Evolutionary conservation across 306 rosid genomes (phyloP), one percentile per base, ranked within the genome.

Genomic region (Quercus rubra): DNA sequence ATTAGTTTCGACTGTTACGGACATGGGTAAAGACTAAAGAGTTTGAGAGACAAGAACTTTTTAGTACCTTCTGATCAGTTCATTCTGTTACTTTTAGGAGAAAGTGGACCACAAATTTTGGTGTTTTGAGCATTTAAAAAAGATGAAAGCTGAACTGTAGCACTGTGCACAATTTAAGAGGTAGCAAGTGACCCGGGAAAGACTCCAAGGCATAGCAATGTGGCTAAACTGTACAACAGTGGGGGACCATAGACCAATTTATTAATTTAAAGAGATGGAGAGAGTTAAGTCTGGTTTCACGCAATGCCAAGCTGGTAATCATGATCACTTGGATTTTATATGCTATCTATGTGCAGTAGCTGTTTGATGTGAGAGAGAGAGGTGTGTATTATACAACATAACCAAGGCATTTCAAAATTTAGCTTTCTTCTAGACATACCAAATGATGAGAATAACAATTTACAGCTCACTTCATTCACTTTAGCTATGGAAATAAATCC

Each of bases 41-140:
- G 70, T 20, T 75, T 70, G 75, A 77, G 71, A 66, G 88, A 83
- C 87, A 84, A 75, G 69, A 84, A 81, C 83, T 63, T 66, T 49
- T 70, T 54, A 71, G 89, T 76, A 84, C 84, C 84, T 84, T 81
- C 88, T 71, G 78, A 81, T 78, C 86, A 84, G 61, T 77, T 71
- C 85, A 80, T 85, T 88, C 80, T 86, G 28, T 5, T 78, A 84
- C 69, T 84, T 55, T 75, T 55, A 74, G 71, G 71, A 59, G 88
- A 77, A 30, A 74, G 54, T 75, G 89, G 89, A 75, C 93, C 89
- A 81, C 86, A 77, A 27, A 20, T 72, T 77, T 55, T 59, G 84
- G 77, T 55, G 76, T 80, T 79, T 73, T 66, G 67, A 73, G 90
- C 82, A 70, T 86, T 76, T 80, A 78, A 83, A 68, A 83, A 88